These are phyloP conservation scores for Barbarea vulgaris DNA, from an alignment of 345 rosid genomes.

Conservation along the genomic window DNA sequence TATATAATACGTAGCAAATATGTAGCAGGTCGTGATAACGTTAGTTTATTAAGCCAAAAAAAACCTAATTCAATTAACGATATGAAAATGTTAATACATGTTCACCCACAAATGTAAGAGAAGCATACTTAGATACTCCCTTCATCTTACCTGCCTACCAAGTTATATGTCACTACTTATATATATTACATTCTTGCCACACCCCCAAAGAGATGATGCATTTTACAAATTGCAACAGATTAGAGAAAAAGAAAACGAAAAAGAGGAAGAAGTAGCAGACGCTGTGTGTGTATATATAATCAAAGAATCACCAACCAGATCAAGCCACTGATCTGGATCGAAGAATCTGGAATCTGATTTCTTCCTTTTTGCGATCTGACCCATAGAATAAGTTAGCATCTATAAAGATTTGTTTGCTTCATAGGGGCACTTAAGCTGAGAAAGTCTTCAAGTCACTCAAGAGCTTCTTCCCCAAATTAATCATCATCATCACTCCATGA, in stretches of 20 bases:
- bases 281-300: conserved; percentile 2
- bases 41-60: not conserved
- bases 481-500: conserved; percentile 23
- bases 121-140: conserved; percentile 10
- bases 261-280: not conserved
- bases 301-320: conserved; percentile 34
- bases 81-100: not conserved
- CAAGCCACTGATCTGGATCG: conserved; percentile 17
- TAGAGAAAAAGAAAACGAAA: not conserved
- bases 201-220: not conserved
- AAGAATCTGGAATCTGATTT: conserved; percentile 15
- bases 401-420: conserved; percentile 13
- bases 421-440: not conserved
- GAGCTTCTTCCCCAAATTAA: conserved; percentile 20
- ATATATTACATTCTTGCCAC: conserved; percentile 19
- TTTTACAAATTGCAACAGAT: conserved; percentile 9
- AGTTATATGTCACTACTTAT: conserved; percentile 17
- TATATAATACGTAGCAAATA: not conserved
- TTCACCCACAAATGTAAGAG: conserved; percentile 24
- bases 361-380: not conserved
- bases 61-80: conserved; percentile 1
- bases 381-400: conserved; percentile 17
- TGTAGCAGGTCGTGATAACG: not conserved
- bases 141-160: conserved; percentile 28
- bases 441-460: conserved; percentile 22